Percentiles rank a stretch among this genome's conserved stretches.
Conservation (phyloP, 2,329 filamentous ascomycete species). For the Fusarium armeniacum region DNA sequence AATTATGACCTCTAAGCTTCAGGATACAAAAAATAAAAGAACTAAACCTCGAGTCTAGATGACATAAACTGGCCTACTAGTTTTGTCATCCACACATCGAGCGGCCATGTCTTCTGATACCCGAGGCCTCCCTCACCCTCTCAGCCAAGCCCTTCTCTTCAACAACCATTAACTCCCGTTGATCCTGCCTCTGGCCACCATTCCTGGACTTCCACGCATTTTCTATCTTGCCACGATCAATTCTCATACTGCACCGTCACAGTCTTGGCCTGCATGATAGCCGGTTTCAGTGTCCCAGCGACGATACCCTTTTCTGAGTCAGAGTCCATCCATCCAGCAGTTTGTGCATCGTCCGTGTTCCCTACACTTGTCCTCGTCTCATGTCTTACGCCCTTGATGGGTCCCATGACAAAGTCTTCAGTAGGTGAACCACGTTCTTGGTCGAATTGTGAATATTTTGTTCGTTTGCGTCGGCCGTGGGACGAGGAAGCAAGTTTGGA, state of each 20-base stretch:
- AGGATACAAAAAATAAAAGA: too few relatives aligned
- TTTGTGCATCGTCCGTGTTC: conserved; percentile 29
- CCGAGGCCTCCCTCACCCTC: too few relatives aligned
- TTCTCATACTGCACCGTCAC: conserved; percentile 44
- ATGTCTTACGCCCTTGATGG: conserved; percentile 29
- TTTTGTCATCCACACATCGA: too few relatives aligned
- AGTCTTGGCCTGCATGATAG: conserved; percentile 46
- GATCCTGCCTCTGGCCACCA: too few relatives aligned
- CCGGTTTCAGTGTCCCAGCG: conserved; percentile 18
- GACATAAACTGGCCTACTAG: too few relatives aligned
- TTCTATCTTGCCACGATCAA: neutral
- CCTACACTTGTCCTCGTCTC: conserved; percentile 30
- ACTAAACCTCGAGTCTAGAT: too few relatives aligned
- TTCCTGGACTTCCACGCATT: neutral
- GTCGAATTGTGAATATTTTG: conserved; percentile 45
- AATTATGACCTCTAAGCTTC: too few relatives aligned
- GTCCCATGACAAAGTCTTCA: conserved; percentile 27
- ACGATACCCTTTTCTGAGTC: conserved; percentile 45
- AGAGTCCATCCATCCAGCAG: conserved; percentile 36
- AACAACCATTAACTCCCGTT: too few relatives aligned
- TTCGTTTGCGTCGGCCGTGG: conserved; percentile 36
- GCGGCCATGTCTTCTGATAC: too few relatives aligned
- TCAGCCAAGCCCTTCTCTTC: too few relatives aligned
- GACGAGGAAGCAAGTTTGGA: conserved; percentile 34
- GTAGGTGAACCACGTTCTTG: conserved; percentile 13